These are phyloP conservation scores for Lachnellula suecica DNA, from an alignment of 2,329 filamentous ascomycete genomes.

Conservation along the genomic window DNA sequence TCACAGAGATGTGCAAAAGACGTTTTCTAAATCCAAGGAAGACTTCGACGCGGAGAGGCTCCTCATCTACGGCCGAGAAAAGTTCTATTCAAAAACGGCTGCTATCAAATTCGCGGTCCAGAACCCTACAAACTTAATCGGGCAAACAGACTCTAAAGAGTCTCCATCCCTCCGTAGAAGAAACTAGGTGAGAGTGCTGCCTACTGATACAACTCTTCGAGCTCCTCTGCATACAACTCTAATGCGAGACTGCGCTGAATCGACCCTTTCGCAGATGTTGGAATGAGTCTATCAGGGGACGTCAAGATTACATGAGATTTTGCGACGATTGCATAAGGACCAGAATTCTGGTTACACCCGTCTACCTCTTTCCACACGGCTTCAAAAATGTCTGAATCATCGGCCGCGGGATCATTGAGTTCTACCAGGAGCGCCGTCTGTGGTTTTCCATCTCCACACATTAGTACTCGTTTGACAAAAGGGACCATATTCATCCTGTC, in stretches of 20 bases:
- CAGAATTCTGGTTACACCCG: slow-evolving; percentile 28
- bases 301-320: slow-evolving; percentile 31
- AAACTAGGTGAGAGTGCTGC: no score
- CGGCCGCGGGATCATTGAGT: slow-evolving; percentile 3
- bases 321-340: slow-evolving; percentile 29
- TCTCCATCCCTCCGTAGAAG: no score
- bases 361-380: slow-evolving; percentile 31
- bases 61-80: no score
- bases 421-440: slow-evolving; percentile 39
- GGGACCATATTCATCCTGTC: slow-evolving; percentile 34
- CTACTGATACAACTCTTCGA: slow-evolving; percentile 34
- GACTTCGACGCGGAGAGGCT: no score
- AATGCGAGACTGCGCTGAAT: slow-evolving; percentile 33
- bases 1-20: no score
- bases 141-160: no score
- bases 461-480: slow-evolving; percentile 31
- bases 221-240: slow-evolving; percentile 29
- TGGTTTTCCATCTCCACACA: slow-evolving; percentile 35
- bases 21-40: no score
- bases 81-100: no score
- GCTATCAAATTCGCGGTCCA: no score
- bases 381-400: background rate
- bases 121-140: no score
- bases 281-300: slow-evolving; percentile 31
- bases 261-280: slow-evolving; percentile 36